A percentile compares a stretch with the other conserved stretches of the same genome.
Conservation (phyloP, 441 rosid species). For the Gossypium schwendimanii region DNA sequence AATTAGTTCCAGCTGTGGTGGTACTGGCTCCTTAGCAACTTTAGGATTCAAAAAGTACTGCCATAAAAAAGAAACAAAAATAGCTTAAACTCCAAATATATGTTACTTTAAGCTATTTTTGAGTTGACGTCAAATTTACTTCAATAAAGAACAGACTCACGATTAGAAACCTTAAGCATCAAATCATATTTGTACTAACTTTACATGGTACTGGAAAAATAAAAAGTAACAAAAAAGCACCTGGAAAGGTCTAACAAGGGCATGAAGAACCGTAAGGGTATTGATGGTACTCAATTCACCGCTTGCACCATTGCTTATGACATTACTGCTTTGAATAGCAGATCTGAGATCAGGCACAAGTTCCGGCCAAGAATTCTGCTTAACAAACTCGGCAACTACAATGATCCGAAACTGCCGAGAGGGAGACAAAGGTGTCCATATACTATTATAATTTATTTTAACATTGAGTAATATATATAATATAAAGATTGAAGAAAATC, state of each 20-base stretch:
- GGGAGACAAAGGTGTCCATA: neutral
- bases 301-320: conserved; percentile 26
- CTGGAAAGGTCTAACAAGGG: conserved; percentile 76
- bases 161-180: neutral
- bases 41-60: conserved; percentile 83
- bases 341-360: conserved; percentile 56
- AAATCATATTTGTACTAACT: neutral
- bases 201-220: neutral
- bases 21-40: conserved; percentile 73
- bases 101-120: neutral
- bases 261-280: conserved; percentile 49
- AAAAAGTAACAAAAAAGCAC: conserved; percentile 25
- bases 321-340: conserved; percentile 60
- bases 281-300: conserved; percentile 53
- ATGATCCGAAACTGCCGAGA: conserved; percentile 55
- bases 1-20: conserved; percentile 65
- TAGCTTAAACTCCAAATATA: neutral
- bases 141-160: neutral
- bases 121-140: neutral
- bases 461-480: neutral
- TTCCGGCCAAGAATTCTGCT: conserved; percentile 70
- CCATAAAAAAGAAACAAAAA: conserved; percentile 12
- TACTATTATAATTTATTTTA: neutral
- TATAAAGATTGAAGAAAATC: neutral
- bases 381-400: conserved; percentile 56